Conservation (phyloP, 2,329 filamentous ascomycete genomes). For the Colletotrichum musae region DNA sequence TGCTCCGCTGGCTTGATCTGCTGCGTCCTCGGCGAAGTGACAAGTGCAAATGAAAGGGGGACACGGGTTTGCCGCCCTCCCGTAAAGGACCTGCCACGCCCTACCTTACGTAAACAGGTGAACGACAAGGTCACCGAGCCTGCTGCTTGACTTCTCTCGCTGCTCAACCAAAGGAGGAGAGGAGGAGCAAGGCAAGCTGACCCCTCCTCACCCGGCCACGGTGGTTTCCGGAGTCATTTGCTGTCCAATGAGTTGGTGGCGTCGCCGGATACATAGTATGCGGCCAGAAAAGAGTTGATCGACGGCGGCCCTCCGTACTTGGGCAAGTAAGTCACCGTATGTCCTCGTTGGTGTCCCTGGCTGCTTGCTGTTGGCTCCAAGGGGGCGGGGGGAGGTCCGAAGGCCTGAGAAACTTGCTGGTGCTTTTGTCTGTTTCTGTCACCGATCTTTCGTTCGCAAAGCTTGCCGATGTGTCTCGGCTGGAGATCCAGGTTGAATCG, state of each 20-base stretch:
- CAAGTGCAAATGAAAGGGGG: not conserved
- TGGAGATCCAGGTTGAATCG: not conserved
- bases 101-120: slow-evolving; percentile 12
- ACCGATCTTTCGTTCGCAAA: not conserved
- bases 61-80: not conserved
- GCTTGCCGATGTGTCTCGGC: not conserved
- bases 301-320: not conserved
- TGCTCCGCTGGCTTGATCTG: not conserved
- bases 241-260: not conserved
- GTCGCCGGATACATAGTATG: not conserved
- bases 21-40: not conserved
- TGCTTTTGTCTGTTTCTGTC: not conserved
- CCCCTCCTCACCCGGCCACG: not conserved
- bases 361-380: not conserved
- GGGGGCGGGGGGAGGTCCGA: too few relatives aligned
- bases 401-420: not conserved
- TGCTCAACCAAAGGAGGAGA: too few relatives aligned
- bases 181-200: too few relatives aligned
- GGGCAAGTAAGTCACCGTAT: not conserved
- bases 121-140: not conserved
- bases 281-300: not conserved
- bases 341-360: not conserved
- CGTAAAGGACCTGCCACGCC: not conserved
- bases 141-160: too few relatives aligned
- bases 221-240: not conserved